Conservation (phyloP, 1,139 yeast species). For the Magnusiomyces ingens region DNA sequence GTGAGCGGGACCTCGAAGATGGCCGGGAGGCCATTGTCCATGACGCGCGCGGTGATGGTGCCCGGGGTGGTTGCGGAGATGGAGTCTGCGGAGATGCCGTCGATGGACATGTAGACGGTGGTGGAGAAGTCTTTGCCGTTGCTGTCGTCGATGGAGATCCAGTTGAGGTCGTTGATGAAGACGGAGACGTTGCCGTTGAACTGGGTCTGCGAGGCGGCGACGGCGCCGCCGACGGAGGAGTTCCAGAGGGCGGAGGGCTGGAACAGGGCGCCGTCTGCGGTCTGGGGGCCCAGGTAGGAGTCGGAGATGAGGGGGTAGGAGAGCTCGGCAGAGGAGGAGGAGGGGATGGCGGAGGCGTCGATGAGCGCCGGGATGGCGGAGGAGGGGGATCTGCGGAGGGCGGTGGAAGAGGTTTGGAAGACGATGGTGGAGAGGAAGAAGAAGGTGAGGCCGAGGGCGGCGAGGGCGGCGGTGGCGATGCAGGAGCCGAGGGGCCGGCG, state of each 20-base stretch:
- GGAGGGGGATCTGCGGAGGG: constrained; percentile 7
- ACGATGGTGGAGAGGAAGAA: constrained; percentile 14
- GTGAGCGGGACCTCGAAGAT: constrained; percentile 9
- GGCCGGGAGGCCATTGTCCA: constrained; percentile 13
- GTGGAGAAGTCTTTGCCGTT: constrained; percentile 7
- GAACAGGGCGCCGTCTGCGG: constrained; percentile 2
- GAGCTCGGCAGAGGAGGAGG: constrained; percentile 6
- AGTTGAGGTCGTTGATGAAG: constrained; percentile 12
- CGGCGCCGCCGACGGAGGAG: neutral
- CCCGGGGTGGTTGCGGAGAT: constrained; percentile 14
- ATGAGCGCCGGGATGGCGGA: constrained; percentile 4
- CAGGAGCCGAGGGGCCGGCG: constrained; percentile 11
- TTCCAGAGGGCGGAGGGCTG: constrained; percentile 8
- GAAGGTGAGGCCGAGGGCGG: constrained; percentile 10
- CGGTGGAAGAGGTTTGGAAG: constrained; percentile 12
- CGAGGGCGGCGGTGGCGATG: constrained; percentile 9
- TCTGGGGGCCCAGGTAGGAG: constrained; percentile 6
- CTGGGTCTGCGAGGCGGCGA: constrained; percentile 7
- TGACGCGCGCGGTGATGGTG: constrained; percentile 9
- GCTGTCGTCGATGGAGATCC: constrained; percentile 7
- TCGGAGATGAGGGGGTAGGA: constrained; percentile 13
- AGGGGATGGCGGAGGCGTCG: constrained; percentile 2
- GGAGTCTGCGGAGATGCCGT: constrained; percentile 12
- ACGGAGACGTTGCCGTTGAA: constrained; percentile 15
- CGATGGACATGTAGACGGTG: constrained; percentile 12